phyloP scores from a whole-genome alignment of 768 basidiomycete genomes.

The Ramaria sp. region DNA sequence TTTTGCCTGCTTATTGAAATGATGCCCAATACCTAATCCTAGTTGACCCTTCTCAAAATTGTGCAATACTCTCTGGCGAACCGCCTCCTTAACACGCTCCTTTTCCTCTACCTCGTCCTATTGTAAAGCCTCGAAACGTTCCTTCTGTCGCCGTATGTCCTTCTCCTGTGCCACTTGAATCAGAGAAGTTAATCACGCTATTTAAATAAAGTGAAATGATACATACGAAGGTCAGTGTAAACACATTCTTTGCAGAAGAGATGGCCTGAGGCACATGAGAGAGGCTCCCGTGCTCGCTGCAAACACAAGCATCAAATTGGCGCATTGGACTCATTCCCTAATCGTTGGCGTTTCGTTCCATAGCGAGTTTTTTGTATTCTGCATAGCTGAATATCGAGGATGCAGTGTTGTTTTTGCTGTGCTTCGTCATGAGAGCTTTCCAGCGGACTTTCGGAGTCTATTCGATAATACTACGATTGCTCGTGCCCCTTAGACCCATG shows the following conservation, averaged over 20 bases:
- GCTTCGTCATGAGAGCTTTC: constrained; percentile 56
- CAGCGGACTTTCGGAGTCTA: constrained; percentile 34
- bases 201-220: not conserved
- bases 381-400: constrained; percentile 86
- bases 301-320: constrained; percentile 87
- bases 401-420: constrained; percentile 85
- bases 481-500: no score
- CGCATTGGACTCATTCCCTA: constrained; percentile 93
- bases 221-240: constrained; percentile 71
- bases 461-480: no score
- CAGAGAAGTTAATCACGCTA: constrained; percentile 5
- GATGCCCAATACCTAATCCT: constrained; percentile 37
- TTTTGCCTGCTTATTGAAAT: constrained; percentile 27
- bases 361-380: constrained; percentile 76
- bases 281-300: constrained; percentile 70
- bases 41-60: constrained; percentile 89
- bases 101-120: constrained; percentile 76
- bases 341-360: constrained; percentile 70
- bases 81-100: constrained; percentile 53
- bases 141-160: constrained; percentile 87
- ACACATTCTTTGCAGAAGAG: constrained; percentile 95
- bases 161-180: constrained; percentile 74
- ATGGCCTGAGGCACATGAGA: constrained; percentile 80
- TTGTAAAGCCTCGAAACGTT: constrained; percentile 59
- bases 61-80: constrained; percentile 76